phyloP scores from a whole-genome alignment of 805 yeast species.

The Candida golubevii region DNA sequence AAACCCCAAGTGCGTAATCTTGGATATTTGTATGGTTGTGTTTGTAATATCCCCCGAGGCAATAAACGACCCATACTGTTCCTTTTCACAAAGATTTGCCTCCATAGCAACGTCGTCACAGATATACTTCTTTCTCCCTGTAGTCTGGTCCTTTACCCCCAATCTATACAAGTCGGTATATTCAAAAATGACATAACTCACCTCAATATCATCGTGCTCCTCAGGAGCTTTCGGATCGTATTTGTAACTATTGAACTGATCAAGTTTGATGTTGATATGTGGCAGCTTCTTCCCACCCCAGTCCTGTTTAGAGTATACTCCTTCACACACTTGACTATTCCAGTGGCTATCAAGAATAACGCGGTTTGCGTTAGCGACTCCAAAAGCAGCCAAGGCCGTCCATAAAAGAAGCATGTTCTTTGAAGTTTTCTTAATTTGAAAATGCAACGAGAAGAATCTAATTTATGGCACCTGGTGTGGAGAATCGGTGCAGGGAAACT shows the following conservation, averaged over 20 bases:
- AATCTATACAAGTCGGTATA: slow-evolving; percentile 68
- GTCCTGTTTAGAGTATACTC: slow-evolving; percentile 82
- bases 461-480: too few species aligned
- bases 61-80: slow-evolving; percentile 60
- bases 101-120: slow-evolving; percentile 72
- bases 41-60: slow-evolving; percentile 43
- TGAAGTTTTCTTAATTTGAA: too few species aligned
- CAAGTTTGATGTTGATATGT: slow-evolving; percentile 30
- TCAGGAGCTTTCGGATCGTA: slow-evolving; percentile 18
- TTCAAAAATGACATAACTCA: slow-evolving; percentile 77
- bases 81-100: slow-evolving; percentile 46
- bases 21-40: slow-evolving; percentile 54
- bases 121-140: slow-evolving; percentile 46
- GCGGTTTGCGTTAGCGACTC: slow-evolving; percentile 33
- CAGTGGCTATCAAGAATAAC: slow-evolving; percentile 44
- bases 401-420: slow-evolving; percentile 1
- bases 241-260: slow-evolving; percentile 25
- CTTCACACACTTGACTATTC: slow-evolving; percentile 73
- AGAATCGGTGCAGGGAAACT: too few species aligned
- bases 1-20: slow-evolving; percentile 53
- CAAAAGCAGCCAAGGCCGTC: slow-evolving; percentile 7
- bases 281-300: slow-evolving; percentile 82
- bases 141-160: slow-evolving; percentile 48
- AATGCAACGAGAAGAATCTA: too few species aligned
- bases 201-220: slow-evolving; percentile 34